phyloP scores from a whole-genome alignment of 2,329 filamentous ascomycete species.

The Trichoderma atrobrunneum region DNA sequence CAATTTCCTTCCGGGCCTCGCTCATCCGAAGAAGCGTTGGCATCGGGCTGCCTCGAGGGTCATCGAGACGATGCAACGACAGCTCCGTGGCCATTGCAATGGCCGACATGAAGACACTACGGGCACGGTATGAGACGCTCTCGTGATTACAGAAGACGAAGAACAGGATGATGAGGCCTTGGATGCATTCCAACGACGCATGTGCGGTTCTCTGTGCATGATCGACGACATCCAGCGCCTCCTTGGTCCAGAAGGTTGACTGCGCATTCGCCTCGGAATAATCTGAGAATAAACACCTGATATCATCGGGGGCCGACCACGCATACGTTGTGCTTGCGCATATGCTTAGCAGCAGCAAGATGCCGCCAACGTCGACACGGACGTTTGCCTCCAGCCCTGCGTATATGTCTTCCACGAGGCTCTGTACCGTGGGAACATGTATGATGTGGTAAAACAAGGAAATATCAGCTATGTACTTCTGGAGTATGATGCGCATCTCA shows the following conservation, averaged over 20 bases:
- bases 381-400: conserved; percentile 28
- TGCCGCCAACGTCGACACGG: conserved; percentile 26
- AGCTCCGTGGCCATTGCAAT: conserved; percentile 35
- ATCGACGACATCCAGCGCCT: conserved; percentile 37
- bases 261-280: conserved; percentile 30
- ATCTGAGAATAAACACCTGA: conserved; percentile 28
- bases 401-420: conserved; percentile 32
- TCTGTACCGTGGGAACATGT: conserved; percentile 30
- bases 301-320: conserved; percentile 32
- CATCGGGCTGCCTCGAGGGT: conserved; percentile 25
- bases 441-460: conserved; percentile 34
- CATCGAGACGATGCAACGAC: conserved; percentile 40
- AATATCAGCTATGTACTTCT: conserved; percentile 32
- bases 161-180: conserved; percentile 38
- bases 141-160: conserved; percentile 40
- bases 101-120: conserved; percentile 30
- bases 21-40: conserved; percentile 25
- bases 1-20: conserved; percentile 36
- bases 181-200: conserved; percentile 35
- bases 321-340: conserved; percentile 33
- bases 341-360: conserved; percentile 31
- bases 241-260: conserved; percentile 34
- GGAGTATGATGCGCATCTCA: conserved; percentile 30
- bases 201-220: conserved; percentile 31
- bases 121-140: conserved; percentile 34